Evolutionary conservation across 495 filamentous ascomycete species (phyloP).

Genomic region (Hypoxylon trugodes): DNA sequence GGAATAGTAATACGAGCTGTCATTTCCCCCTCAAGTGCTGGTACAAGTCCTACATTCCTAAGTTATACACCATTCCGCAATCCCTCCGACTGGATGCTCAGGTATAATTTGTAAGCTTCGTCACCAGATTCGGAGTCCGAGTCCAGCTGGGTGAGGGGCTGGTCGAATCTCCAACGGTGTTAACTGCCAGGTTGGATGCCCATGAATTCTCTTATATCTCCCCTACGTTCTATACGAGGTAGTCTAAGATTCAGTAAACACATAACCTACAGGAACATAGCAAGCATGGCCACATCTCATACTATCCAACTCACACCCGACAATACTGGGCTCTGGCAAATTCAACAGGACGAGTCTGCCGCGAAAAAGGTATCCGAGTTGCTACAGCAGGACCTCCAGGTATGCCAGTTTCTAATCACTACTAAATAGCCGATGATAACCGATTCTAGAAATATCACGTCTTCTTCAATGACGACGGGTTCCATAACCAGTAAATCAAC

Average conservation of each 20-base stretch:
- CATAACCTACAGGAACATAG: background rate
- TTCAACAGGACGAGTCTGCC: conserved; percentile 61
- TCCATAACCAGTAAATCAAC: conserved; percentile 65
- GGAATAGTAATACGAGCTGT: background rate
- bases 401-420: conserved; percentile 4
- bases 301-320: conserved; percentile 66
- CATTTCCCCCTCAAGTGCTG: too few relatives aligned
- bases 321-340: conserved; percentile 66
- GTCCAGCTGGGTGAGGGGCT: conserved; percentile 3
- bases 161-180: background rate
- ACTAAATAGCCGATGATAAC: background rate
- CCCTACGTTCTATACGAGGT: conserved; percentile 3
- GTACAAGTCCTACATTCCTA: background rate
- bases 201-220: background rate
- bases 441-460: conserved; percentile 68
- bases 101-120: conserved; percentile 23
- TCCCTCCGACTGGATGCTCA: background rate
- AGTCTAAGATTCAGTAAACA: conserved; percentile 5
- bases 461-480: conserved; percentile 75
- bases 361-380: conserved; percentile 69
- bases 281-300: conserved; percentile 69
- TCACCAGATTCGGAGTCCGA: conserved; percentile 7
- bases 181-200: background rate
- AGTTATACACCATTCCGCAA: conserved; percentile 4
- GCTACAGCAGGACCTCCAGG: conserved; percentile 76